Evolutionary conservation across 371 early-diverging fungal genomes (phyloP).

Genomic region (Mortierella sp.): DNA sequence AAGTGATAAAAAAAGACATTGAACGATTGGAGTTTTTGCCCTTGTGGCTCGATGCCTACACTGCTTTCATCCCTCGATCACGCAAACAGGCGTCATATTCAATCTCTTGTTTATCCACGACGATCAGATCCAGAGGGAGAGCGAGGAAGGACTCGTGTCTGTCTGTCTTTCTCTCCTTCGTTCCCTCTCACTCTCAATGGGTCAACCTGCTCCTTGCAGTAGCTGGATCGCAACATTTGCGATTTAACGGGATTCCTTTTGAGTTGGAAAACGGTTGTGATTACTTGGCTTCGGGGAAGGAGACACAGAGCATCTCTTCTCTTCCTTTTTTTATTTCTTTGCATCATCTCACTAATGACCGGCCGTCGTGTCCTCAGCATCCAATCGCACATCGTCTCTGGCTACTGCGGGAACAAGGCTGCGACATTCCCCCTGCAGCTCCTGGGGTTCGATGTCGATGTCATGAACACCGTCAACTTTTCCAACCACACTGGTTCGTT

Average conservation of each 20-base stretch:
- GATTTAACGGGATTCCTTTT: background rate
- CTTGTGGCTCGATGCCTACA: no score
- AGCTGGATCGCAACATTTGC: background rate
- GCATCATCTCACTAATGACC: constrained; percentile 17
- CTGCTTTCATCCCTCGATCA: background rate
- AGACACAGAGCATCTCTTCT: background rate
- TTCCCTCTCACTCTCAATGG: no score
- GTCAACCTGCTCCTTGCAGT: no score
- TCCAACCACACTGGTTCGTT: constrained; percentile 88
- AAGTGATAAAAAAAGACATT: no score
- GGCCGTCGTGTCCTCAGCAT: constrained; percentile 82
- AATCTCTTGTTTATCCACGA: background rate
- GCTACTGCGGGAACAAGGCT: constrained; percentile 88
- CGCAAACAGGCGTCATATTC: background rate
- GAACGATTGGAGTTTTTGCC: no score
- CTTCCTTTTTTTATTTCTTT: background rate
- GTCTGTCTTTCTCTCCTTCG: background rate
- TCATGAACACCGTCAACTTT: constrained; percentile 93
- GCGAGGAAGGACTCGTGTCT: background rate
- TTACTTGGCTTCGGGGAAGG: background rate
- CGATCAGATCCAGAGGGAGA: background rate
- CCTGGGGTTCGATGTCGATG: constrained; percentile 92
- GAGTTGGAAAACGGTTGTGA: background rate
- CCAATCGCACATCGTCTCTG: constrained; percentile 93
- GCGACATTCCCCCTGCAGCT: constrained; percentile 93